These are phyloP conservation scores for Ascochyta koolunga DNA, from an alignment of 2,329 filamentous ascomycete genomes.

Conservation along the genomic window DNA sequence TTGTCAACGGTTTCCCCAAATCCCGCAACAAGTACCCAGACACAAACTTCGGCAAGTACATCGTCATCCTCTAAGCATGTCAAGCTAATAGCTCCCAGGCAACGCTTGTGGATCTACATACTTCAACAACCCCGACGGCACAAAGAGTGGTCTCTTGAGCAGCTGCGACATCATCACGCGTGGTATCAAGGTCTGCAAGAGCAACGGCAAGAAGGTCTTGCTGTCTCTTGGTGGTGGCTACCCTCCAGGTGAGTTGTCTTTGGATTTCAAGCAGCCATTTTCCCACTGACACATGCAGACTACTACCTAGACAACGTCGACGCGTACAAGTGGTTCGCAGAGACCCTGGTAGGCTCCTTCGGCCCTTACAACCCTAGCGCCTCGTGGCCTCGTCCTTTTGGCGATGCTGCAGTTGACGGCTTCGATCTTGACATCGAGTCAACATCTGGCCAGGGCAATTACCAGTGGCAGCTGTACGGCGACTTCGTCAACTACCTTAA, in stretches of 20 bases:
- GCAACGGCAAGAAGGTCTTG: constrained; percentile 45
- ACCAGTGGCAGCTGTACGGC: constrained; percentile 52
- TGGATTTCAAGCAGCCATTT: background rate
- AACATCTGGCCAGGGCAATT: constrained; percentile 25
- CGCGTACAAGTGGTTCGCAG: constrained; percentile 54
- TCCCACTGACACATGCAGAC: constrained; percentile 34
- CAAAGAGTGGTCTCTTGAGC: constrained; percentile 50
- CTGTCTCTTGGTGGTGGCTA: constrained; percentile 57
- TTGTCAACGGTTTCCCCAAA: constrained; percentile 61
- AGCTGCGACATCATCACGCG: constrained; percentile 52
- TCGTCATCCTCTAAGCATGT: background rate
- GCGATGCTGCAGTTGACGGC: constrained; percentile 55
- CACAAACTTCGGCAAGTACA: constrained; percentile 59
- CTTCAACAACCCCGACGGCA: constrained; percentile 41
- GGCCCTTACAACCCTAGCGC: constrained; percentile 47
- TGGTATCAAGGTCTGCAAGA: constrained; percentile 41
- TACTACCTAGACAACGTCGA: constrained; percentile 52
- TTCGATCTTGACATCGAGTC: constrained; percentile 59
- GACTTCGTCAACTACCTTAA: constrained; percentile 57
- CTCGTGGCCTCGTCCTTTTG: constrained; percentile 56
- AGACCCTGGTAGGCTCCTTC: constrained; percentile 59
- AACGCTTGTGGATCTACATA: constrained; percentile 54
- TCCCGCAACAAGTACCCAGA: constrained; percentile 56
- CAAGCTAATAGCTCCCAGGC: constrained; percentile 20
- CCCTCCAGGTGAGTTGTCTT: background rate